Evolutionary conservation across 176 grass and related monocot genomes (phyloP).

Genomic region (Elaeis guineensis): DNA sequence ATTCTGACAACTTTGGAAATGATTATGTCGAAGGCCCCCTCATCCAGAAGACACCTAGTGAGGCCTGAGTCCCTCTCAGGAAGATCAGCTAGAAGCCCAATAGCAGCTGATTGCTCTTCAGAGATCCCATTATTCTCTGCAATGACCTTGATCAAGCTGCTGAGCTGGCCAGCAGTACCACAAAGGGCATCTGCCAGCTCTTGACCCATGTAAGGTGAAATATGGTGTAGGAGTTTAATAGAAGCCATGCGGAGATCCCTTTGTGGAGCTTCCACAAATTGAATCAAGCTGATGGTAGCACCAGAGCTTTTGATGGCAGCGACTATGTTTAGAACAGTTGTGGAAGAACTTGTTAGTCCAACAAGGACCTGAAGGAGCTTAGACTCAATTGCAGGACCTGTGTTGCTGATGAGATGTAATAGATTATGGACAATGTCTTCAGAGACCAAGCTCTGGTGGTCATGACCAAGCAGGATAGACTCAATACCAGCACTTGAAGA

Average conservation of each 20-base stretch:
- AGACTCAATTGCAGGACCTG: slow-evolving; percentile 94
- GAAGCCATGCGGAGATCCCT: slow-evolving; percentile 81
- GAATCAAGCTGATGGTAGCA: slow-evolving; percentile 86
- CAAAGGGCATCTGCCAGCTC: slow-evolving; percentile 82
- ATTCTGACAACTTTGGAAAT: slow-evolving; percentile 59
- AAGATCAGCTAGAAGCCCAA: slow-evolving; percentile 74
- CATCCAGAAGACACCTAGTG: slow-evolving; percentile 73
- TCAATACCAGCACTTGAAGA: slow-evolving; percentile 70
- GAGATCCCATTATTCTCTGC: slow-evolving; percentile 75
- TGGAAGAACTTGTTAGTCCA: slow-evolving; percentile 71
- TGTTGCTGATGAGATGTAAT: slow-evolving; percentile 97
- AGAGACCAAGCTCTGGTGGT: slow-evolving; percentile 65
- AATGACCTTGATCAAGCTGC: slow-evolving; percentile 71
- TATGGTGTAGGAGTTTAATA: slow-evolving; percentile 75
- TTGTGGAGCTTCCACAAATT: slow-evolving; percentile 97
- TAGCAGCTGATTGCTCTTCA: slow-evolving; percentile 89
- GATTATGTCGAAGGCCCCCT: slow-evolving; percentile 57
- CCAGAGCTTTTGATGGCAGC: slow-evolving; percentile 89
- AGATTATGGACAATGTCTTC: slow-evolving; percentile 97
- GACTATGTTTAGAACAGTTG: slow-evolving; percentile 67
- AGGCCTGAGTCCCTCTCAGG: slow-evolving; percentile 58
- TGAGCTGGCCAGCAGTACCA: slow-evolving; percentile 69
- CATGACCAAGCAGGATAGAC: slow-evolving; percentile 61
- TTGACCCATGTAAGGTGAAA: slow-evolving; percentile 76
- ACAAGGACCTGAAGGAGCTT: slow-evolving; percentile 96